Percentiles rank a stretch among this genome's conserved stretches.
These are phyloP conservation scores for Penicillium verhagenii DNA, from an alignment of 495 filamentous ascomycete species.

Conservation along the genomic window DNA sequence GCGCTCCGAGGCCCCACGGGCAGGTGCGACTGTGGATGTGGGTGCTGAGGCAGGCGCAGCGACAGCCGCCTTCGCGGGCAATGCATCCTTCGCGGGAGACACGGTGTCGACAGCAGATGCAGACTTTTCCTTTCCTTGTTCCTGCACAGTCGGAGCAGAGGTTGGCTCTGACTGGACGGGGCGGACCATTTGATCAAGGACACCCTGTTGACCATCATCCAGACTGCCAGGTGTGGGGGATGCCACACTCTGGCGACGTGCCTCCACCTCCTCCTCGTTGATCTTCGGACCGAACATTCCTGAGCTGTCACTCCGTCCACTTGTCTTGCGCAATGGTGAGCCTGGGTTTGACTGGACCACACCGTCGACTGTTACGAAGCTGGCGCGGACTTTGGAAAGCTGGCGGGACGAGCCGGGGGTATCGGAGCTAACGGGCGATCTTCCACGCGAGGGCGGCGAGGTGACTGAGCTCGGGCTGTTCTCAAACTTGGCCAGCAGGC, in stretches of 20 bases:
- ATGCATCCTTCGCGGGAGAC: constrained; percentile 1
- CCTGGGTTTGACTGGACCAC: constrained; percentile 32
- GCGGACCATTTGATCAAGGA: constrained; percentile 13
- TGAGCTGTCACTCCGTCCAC: constrained; percentile 33
- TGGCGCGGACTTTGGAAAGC: constrained; percentile 76
- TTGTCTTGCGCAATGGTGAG: constrained; percentile 37
- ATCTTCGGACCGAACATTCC: constrained; percentile 35
- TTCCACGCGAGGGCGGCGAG: constrained; percentile 70
- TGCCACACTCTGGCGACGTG: constrained; percentile 27
- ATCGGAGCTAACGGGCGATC: constrained; percentile 59
- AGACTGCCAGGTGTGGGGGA: constrained; percentile 29
- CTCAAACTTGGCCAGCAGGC: constrained; percentile 89
- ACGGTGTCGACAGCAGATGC: constrained; percentile 1
- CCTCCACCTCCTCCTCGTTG: constrained; percentile 33
- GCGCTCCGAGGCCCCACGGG: constrained; percentile 14
- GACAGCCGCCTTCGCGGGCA: not conserved
- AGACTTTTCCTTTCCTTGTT: constrained; percentile 7
- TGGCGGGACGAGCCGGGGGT: constrained; percentile 52
- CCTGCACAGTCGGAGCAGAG: constrained; percentile 2
- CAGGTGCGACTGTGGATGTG: not conserved
- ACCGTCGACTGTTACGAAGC: constrained; percentile 75
- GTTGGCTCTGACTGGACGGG: constrained; percentile 3
- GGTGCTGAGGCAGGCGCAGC: constrained; percentile 5
- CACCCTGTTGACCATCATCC: constrained; percentile 14
- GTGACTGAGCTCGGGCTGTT: constrained; percentile 52